Base-by-base conservation (phyloP, 2,329 filamentous ascomycete genomes). In the Cryphonectria japonica region DNA sequence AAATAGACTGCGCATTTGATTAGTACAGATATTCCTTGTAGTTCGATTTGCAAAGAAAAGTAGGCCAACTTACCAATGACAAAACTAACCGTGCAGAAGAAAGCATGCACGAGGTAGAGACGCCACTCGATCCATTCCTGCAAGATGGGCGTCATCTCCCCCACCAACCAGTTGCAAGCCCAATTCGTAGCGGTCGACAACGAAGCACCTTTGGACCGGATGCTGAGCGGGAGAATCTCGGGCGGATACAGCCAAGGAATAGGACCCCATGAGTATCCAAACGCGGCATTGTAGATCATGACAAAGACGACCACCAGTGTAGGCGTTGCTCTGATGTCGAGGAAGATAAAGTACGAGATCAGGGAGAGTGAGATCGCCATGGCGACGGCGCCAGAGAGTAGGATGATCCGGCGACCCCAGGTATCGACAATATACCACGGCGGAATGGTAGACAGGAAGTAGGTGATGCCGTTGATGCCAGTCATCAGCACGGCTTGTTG, bases 191-290 rank as follows among this genome's bases (percentile, higher is more conserved):
- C 96, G 1, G 96, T 98, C 72, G 95, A 98, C 79, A 99, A 83
- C 87, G 94, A 97, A 68, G 96, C 95, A 73, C 96, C 96, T 85
- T 98, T 98, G 72, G 95, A 97, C 77, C 96, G 91, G 79, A 98
- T 98, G 84, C 94, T 98, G 72, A 99, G 86, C 5, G 96, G 96
- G 60, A 99, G 86, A 73, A 99, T 99, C 86, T 99, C 96, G n/a
- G 96, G 96, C 19, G 96, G 96, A 80, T 98, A 98, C 22, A 99
- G 85, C 96, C 96, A 99, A 11, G 96, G 96, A 73, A 99, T 97
- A 0, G 96, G 96, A 26, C 96, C 96, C 96, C 96, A 99, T 22
- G 87, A 89, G 78, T 95, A 97, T 64, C 96, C 96, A 80, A 98
- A 99, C 9, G 96, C 93, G 6, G 95, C 96, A 78, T 99, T 99